These are phyloP conservation scores for Achaetomium macrosporum DNA, from an alignment of 2,329 filamentous ascomycete genomes.

Conservation along the genomic window DNA sequence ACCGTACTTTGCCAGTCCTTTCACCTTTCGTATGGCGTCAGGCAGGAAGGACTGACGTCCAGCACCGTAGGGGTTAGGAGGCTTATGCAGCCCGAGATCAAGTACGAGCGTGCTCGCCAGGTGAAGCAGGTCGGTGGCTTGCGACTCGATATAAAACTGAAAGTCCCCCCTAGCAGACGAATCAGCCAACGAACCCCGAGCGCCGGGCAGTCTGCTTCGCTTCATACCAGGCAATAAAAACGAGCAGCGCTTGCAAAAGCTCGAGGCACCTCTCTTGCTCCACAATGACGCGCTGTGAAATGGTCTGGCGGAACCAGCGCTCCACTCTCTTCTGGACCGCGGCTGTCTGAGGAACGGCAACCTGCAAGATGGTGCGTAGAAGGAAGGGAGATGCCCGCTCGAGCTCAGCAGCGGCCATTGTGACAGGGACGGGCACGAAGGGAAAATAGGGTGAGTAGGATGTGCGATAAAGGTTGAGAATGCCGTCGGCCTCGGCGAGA, in stretches of 20 bases:
- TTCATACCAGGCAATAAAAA: neutral
- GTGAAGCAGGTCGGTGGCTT: neutral
- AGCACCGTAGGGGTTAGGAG: neutral
- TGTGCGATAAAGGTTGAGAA: neutral
- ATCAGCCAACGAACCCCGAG: neutral
- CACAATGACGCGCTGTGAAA: neutral
- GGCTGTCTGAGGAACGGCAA: neutral
- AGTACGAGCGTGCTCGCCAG: neutral
- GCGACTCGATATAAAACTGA: neutral
- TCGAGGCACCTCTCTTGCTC: neutral
- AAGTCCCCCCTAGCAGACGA: neutral
- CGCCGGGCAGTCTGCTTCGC: neutral
- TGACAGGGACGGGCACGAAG: neutral
- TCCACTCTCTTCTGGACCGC: neutral
- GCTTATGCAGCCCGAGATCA: neutral
- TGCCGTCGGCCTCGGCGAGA: neutral
- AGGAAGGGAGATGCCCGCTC: neutral
- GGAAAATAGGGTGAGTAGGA: neutral
- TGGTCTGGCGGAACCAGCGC: neutral
- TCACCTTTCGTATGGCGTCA: neutral
- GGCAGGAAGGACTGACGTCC: neutral
- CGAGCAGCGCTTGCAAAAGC: neutral
- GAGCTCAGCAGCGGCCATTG: neutral
- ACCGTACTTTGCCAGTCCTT: neutral
- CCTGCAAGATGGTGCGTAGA: neutral